Conservation (phyloP, 2,329 filamentous ascomycete genomes). For the Xylaria digitata region DNA sequence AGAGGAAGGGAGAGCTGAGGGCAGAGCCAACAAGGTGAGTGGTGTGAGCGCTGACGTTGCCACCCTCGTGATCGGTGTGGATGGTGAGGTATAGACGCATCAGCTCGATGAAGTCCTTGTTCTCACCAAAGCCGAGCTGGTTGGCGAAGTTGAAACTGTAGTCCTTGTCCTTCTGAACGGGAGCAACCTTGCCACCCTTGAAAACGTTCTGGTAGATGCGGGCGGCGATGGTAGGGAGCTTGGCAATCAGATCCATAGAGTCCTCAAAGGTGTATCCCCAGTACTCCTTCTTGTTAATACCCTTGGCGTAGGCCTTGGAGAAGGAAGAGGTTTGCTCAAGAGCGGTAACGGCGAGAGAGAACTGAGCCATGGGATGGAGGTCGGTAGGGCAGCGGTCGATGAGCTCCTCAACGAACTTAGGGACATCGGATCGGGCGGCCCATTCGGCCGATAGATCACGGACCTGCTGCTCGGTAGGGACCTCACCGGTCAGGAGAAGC, state of each 20-base stretch:
- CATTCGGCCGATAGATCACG: constrained; percentile 98
- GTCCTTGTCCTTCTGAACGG: constrained; percentile 98
- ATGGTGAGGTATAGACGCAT: constrained; percentile 99
- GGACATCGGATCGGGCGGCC: constrained; percentile 96
- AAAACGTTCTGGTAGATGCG: constrained; percentile 99
- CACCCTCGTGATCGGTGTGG: constrained; percentile 99
- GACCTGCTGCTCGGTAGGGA: constrained; percentile 97
- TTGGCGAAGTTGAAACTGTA: constrained; percentile 99
- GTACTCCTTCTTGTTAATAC: constrained; percentile 99
- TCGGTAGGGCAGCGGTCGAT: constrained; percentile 99
- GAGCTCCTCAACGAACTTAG: constrained; percentile 98
- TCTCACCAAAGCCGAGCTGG: constrained; percentile 95
- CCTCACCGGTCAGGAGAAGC: constrained; percentile 97
- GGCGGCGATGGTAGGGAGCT: constrained; percentile 96
- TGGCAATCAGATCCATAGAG: constrained; percentile 99
- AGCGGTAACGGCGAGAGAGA: constrained; percentile 96
- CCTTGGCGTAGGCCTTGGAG: constrained; percentile 98
- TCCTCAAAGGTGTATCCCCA: constrained; percentile 99
- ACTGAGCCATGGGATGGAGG: constrained; percentile 99
- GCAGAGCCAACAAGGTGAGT: constrained; percentile 97
- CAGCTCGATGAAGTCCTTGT: constrained; percentile 97
- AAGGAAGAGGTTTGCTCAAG: constrained; percentile 99
- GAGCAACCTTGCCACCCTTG: constrained; percentile 98
- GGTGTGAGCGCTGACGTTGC: constrained; percentile 98
- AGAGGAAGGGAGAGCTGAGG: constrained; percentile 97